Base-by-base conservation (phyloP, 345 rosid species). In the Alliaria petiolata region DNA sequence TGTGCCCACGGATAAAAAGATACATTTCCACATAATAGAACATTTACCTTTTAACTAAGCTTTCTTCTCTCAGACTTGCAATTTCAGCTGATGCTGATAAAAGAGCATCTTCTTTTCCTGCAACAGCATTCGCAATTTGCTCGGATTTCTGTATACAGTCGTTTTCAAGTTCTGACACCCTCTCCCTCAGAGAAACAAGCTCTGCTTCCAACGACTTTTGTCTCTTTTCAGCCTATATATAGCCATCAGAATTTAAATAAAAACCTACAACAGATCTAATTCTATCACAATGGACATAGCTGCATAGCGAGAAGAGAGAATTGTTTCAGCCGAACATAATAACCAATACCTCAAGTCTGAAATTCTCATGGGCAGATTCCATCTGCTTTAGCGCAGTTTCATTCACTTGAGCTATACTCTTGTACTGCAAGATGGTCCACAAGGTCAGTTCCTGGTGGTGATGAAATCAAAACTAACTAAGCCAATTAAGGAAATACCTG, bases 361-460 rank as follows among this genome's bases (percentile, higher is more conserved):
- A 95, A 71, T 73, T 86, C 58, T 89, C 96, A 78, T 91, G 96
- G 49, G 97, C 89, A 63, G 54, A 66, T 78, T 91, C 99, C 88
- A 95, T 95, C 80, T 95, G 95, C 89, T 85, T 91, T 80, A 95
- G 59, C 10, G 95, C 96, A 68, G 84, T 74, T 80, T 95, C 99
- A 78, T 89, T 91, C 59, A 88, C 95, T 75, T 95, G 86, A 26
- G 99, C 96, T 75, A 95, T 95, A 76, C 87, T 82, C 84, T 95
- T 95, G 70, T 89, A 95, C 97, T 95, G 90, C 79, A 81, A 74
- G 76, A 69, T 22, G 45, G 30, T 72, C 26, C 64, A 25, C 55
- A 51, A 62, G 69, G 45, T 69, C 47, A 69, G 49, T 43, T 62
- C 49, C 59, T 61, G 31, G 64, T 55, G 66, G 59, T 17, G 3